These are phyloP conservation scores for Parsonsia alboflavescens DNA, from an alignment of 257 asterid genomes.

Conservation along the genomic window DNA sequence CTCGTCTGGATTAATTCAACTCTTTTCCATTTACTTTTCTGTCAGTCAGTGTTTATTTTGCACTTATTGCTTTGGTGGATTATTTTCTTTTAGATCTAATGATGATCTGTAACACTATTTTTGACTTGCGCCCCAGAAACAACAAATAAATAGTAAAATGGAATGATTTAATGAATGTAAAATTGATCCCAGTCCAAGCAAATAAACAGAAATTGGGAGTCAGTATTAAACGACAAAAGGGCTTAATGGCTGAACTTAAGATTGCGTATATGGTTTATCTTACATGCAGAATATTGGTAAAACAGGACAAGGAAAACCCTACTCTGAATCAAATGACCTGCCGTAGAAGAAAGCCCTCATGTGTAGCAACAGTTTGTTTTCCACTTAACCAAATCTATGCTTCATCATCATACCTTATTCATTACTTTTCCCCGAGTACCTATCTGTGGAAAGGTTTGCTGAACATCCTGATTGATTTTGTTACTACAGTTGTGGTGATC, in stretches of 20 bases:
- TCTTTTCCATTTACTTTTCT: not conserved
- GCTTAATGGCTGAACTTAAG: not conserved
- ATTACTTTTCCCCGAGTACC: not conserved
- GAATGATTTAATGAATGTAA: not conserved
- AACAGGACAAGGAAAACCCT: not conserved
- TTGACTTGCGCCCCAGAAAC: not conserved
- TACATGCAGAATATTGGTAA: not conserved
- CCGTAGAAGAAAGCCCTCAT: not conserved
- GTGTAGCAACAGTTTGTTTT: not conserved
- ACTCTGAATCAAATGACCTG: not conserved
- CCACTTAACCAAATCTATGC: not conserved
- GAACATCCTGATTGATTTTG: not conserved
- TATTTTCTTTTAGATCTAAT: not conserved
- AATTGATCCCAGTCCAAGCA: not conserved
- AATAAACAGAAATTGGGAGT: not conserved
- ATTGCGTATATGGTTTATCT: not conserved
- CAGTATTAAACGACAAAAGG: not conserved
- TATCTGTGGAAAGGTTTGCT: not conserved
- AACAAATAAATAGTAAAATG: not conserved
- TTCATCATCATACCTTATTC: not conserved
- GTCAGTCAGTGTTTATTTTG: not conserved
- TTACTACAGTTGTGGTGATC: not conserved
- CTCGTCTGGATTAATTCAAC: slow-evolving; percentile 1
- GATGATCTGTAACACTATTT: not conserved
- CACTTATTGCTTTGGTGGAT: not conserved